phyloP scores from a whole-genome alignment of 2,329 filamentous ascomycete species.

The Sporothrix globosa region DNA sequence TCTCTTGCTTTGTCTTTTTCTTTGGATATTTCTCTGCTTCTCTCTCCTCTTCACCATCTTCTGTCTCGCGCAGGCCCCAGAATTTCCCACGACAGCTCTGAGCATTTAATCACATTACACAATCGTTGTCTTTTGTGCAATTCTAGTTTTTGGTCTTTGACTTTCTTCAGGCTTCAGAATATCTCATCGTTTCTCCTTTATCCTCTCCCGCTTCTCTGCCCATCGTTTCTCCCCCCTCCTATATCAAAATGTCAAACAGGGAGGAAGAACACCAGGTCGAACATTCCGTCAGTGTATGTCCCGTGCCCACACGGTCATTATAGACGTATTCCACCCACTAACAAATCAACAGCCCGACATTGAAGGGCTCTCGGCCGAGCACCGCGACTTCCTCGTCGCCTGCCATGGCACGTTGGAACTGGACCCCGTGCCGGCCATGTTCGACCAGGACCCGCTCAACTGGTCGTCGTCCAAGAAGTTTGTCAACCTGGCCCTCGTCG shows the following conservation, averaged over 20 bases:
- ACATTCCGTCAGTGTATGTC: conserved; percentile 17
- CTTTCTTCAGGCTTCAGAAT: not conserved
- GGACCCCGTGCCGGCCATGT: conserved; percentile 30
- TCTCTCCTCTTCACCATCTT: not conserved
- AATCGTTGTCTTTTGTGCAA: too few relatives aligned
- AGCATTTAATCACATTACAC: conserved; percentile 24
- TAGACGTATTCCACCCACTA: not conserved
- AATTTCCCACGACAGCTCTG: conserved; percentile 12
- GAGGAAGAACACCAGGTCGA: conserved; percentile 26
- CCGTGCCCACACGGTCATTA: not conserved
- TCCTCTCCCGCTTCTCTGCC: not conserved
- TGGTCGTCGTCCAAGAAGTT: conserved; percentile 47
- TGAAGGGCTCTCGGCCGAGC: conserved; percentile 22
- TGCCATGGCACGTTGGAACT: conserved; percentile 30
- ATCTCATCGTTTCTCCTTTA: not conserved
- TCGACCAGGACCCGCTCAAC: conserved; percentile 27
- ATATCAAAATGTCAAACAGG: conserved; percentile 17
- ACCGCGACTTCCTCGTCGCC: conserved; percentile 23
- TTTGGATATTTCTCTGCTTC: too few relatives aligned
- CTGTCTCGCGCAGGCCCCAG: not conserved
- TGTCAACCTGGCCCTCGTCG: conserved; percentile 57
- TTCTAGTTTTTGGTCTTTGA: too few relatives aligned
- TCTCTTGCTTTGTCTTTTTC: not conserved
- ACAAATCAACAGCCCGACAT: conserved; percentile 19
- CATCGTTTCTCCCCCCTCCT: not conserved